Evolutionary conservation across 2,329 filamentous ascomycete species (phyloP), one percentile per base, ranked within the genome.

Genomic region (Fusarium tanahbumbuense): DNA sequence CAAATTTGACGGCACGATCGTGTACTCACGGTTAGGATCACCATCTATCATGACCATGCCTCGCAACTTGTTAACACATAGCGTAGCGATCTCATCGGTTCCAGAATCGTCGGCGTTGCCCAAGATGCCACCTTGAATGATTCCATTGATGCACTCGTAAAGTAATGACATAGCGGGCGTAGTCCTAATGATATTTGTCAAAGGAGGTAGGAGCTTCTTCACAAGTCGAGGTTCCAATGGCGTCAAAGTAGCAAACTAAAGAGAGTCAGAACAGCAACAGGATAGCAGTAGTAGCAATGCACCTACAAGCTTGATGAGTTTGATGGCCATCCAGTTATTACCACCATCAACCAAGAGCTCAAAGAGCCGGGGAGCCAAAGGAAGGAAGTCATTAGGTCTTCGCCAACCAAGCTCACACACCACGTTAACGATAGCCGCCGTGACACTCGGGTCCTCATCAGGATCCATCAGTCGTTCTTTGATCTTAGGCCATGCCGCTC

Each of bases 251-350:
- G 96, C 95, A 85, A 99, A 99, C 92, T 97, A 76, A 20, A 5
- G 11, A 30, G 32, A n/a, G 34, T 72, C n/a, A 63, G 56, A 47
- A 22, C 40, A 20, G 15, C 23, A 40, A 20, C 2, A 27, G 3
- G 18, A 11, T 15, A 23, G 7, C 3, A 25, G 9, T 4, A 9
- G 11, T 12, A 10, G 13, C 16, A 25, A 41, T 34, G 20, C n/a
- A 56, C 76, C n/a, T 45, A 95, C 93, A 68, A 99, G 87, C 82
- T 99, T 99, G 79, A 99, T 98, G 68, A 99, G 89, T 79, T 99
- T 99, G 78, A 99, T 99, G 63, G 94, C 94, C 95, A 99, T 98
- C 96, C 96, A 99, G 80, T 99, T 99, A 81, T 99, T 98, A 40
- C 92, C 92, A 59, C 94, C 91, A 65, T 97, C 92, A 15, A 98